phyloP scores from a whole-genome alignment of 1,284 basidiomycete species.

The Grifola frondosa region DNA sequence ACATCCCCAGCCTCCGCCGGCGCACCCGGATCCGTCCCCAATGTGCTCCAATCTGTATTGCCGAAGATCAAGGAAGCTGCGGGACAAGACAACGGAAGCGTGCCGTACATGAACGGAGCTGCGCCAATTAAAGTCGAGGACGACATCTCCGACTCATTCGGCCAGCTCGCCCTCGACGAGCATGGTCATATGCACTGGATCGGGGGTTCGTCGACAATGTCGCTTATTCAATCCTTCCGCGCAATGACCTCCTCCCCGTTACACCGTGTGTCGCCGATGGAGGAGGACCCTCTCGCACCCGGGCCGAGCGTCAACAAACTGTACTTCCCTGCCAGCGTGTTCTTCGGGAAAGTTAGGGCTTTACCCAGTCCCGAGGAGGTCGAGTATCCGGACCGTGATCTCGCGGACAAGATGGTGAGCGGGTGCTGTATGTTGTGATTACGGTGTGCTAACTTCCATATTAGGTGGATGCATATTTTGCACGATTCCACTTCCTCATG shows the following conservation, averaged over 20 bases:
- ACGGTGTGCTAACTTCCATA: constrained; percentile 6
- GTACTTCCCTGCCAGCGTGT: constrained; percentile 86
- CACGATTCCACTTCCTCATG: constrained; percentile 80
- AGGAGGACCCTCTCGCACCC: constrained; percentile 74
- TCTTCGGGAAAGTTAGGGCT: constrained; percentile 83
- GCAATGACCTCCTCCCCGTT: constrained; percentile 70
- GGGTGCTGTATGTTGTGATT: constrained; percentile 2
- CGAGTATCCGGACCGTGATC: constrained; percentile 78
- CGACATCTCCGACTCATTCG: constrained; percentile 78
- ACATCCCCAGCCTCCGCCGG: constrained; percentile 30
- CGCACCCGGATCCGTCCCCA: constrained; percentile 16
- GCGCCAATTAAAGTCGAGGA: constrained; percentile 58
- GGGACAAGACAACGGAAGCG: constrained; percentile 15
- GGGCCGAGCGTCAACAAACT: constrained; percentile 78
- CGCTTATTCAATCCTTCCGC: constrained; percentile 85
- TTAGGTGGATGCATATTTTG: constrained; percentile 85
- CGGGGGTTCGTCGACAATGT: constrained; percentile 87
- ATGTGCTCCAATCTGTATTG: constrained; percentile 27
- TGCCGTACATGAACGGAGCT: too few species aligned
- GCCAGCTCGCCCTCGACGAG: constrained; percentile 85
- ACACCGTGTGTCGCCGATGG: constrained; percentile 78
- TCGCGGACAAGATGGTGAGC: constrained; percentile 78
- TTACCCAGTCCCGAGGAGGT: constrained; percentile 84
- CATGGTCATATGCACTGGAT: constrained; percentile 92
- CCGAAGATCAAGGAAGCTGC: constrained; percentile 31